Conservation (phyloP, 164 flowering plant genomes). For the Chimonanthus praecox region DNA sequence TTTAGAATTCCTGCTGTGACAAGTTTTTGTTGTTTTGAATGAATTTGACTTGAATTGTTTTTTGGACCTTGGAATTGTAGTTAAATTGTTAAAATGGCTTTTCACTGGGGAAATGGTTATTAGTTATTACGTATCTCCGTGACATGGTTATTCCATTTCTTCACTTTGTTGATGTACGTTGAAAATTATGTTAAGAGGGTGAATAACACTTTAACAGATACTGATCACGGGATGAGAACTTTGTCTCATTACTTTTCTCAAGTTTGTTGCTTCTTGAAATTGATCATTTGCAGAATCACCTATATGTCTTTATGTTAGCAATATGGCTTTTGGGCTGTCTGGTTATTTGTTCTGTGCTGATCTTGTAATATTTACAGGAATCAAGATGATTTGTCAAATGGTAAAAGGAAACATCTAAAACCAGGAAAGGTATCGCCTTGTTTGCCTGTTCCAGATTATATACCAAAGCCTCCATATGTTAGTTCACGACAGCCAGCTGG, state of each 20-base stretch:
- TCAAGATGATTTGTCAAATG: conserved; percentile 15
- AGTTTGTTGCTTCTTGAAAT: background rate
- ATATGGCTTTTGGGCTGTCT: background rate
- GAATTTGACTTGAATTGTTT: background rate
- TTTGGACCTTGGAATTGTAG: background rate
- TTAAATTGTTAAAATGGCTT: too few relatives aligned
- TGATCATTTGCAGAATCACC: background rate
- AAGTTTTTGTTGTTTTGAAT: background rate
- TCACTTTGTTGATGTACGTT: background rate
- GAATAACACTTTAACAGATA: background rate
- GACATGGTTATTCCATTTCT: background rate
- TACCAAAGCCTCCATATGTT: conserved; percentile 76
- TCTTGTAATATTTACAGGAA: conserved; percentile 26
- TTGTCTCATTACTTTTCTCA: background rate
- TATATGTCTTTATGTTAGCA: background rate
- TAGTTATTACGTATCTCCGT: too few relatives aligned
- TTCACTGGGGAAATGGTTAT: too few relatives aligned
- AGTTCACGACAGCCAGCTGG: conserved; percentile 51
- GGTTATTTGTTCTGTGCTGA: background rate
- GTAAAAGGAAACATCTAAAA: conserved; percentile 50
- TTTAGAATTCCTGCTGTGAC: background rate
- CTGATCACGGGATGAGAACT: background rate
- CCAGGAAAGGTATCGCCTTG: conserved; percentile 86
- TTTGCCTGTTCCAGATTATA: conserved; percentile 75
- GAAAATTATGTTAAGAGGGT: background rate